Percentiles rank a stretch among this genome's conserved stretches.
These are phyloP conservation scores for Amaranthus cruentus DNA, from an alignment of 148 eudicot genomes.

Conservation along the genomic window DNA sequence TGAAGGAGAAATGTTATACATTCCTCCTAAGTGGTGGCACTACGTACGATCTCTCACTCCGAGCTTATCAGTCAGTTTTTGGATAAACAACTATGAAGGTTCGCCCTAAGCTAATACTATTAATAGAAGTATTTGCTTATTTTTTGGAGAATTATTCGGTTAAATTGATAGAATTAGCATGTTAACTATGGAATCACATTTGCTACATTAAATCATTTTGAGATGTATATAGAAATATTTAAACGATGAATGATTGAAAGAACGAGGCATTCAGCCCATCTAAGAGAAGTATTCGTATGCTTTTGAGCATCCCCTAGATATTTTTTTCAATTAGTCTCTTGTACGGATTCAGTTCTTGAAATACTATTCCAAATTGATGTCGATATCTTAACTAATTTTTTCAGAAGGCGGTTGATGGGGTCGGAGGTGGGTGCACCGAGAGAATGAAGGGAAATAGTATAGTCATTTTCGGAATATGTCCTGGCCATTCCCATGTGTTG, in stretches of 20 bases:
- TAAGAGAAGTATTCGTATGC: background rate
- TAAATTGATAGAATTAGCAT: slow-evolving; percentile 9
- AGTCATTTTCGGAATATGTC: background rate
- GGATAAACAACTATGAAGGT: slow-evolving; percentile 68
- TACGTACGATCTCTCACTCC: slow-evolving; percentile 81
- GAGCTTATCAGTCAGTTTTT: slow-evolving; percentile 93
- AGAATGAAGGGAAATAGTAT: background rate
- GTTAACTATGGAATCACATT: background rate
- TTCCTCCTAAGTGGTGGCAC: slow-evolving; percentile 99
- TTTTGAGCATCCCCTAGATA: slow-evolving; percentile 15
- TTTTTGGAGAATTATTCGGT: background rate
- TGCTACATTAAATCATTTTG: slow-evolving; percentile 15
- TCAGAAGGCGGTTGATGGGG: background rate
- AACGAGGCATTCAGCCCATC: slow-evolving; percentile 2
- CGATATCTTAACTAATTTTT: background rate
- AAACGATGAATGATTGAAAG: slow-evolving; percentile 20
- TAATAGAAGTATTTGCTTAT: background rate
- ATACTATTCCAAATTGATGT: background rate
- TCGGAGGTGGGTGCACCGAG: background rate
- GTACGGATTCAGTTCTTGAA: background rate
- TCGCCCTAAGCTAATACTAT: slow-evolving; percentile 30
- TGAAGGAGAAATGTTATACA: slow-evolving; percentile 98
- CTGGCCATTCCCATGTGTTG: background rate
- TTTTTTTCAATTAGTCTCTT: background rate
- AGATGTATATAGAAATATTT: slow-evolving; percentile 12